Evolutionary conservation across 2,329 filamentous ascomycete genomes (phyloP).

Genomic region (Venturia carpophila): DNA sequence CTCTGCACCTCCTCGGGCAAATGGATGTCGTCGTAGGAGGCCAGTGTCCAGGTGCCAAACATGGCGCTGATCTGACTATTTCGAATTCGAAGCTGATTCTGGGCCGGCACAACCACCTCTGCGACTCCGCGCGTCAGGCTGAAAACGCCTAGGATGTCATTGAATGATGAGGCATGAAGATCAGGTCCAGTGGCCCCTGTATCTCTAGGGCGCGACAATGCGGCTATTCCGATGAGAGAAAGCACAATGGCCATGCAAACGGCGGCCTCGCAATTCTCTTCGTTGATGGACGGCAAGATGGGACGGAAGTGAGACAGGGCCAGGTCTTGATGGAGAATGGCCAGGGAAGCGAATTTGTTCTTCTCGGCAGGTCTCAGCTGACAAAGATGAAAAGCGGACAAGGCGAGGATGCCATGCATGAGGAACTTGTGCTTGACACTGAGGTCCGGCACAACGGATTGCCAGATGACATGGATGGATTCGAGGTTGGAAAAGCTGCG

Average conservation of each 20-base stretch:
- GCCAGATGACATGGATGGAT: neutral
- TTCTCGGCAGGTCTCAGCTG: slow-evolving; percentile 4
- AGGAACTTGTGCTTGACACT: neutral
- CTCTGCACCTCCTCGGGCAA: neutral
- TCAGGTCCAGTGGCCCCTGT: neutral
- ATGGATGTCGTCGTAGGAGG: neutral
- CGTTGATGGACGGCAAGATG: neutral
- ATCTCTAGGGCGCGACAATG: neutral
- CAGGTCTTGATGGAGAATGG: slow-evolving; percentile 1
- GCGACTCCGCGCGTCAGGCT: slow-evolving; percentile 9
- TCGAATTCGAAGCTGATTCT: neutral
- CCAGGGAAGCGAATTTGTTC: neutral
- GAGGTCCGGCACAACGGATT: slow-evolving; percentile 5
- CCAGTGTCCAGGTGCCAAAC: neutral
- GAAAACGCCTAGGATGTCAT: slow-evolving; percentile 11
- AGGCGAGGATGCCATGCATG: slow-evolving; percentile 8
- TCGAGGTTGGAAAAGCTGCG: neutral
- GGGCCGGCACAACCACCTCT: neutral
- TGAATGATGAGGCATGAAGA: neutral
- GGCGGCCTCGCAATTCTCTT: neutral
- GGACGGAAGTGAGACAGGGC: neutral
- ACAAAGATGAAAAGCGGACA: slow-evolving; percentile 4
- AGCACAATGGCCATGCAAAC: slow-evolving; percentile 6
- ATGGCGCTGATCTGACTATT: neutral
- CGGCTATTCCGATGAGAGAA: neutral